Base-by-base conservation (phyloP, 352 stramenopile species). In the Globisporangium irregulare region DNA sequence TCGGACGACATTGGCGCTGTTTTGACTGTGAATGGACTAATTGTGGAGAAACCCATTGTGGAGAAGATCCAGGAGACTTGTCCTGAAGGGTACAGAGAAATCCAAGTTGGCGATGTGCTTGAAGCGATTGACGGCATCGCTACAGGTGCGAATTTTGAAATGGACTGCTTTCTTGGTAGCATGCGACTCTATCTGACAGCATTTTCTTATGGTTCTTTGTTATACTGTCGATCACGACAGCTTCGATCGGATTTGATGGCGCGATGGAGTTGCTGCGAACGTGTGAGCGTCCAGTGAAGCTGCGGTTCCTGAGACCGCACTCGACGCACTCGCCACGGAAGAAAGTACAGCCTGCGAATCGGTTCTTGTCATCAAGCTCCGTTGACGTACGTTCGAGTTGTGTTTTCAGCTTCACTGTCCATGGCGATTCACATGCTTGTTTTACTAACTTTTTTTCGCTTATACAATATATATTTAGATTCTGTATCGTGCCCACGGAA, bases 81-180 rank as follows among this genome's bases (percentile, higher is more conserved):
- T 27, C 72, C 77, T 0, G 78, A 81, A 32, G 78, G 82, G 72
- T 84, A 84, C 43, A 67, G 69, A 43, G 58, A 71, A 1, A 61
- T 92, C 3, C 74, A 80, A 66, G 72, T 85, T 51, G 87, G 86
- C 1, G 87, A 95, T 61, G 74, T 91, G 8, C 68, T 95, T 6
- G 82, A 90, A 70, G 78, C 87, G 24, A 74, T 94, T 29, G 84
- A 93, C 53, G 87, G 86, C 53, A 85, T 94, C 20, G 76, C 84
- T 10, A 92, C 82, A 50, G 74, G 82, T 92, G 36, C 50, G 32
- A 27, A 29, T 51, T 64, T 53, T 59, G 24, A 10, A 50, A 0
- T 24, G 22, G 29, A 25, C 10, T 0, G 36, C 18, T 22, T 41
- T 20, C 20, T 22, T 36, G 32, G 32, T 36, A 36, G 32, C 32